phyloP scores from a whole-genome alignment of 2,329 filamentous ascomycete species.

The Pseudogymnoascus sp. region DNA sequence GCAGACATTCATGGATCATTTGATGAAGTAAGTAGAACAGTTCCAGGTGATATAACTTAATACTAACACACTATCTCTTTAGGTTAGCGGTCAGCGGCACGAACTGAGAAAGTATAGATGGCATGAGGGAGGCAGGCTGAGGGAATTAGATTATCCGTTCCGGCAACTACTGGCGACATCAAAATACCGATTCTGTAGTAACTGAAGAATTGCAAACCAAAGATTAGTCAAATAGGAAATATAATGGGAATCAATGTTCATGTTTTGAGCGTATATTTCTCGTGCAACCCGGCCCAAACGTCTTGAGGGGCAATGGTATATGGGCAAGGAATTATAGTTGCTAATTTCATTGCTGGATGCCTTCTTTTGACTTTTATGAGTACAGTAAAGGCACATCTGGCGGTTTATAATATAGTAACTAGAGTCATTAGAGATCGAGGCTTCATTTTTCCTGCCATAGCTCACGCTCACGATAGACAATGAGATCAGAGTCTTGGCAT shows the following conservation, averaged over 20 bases:
- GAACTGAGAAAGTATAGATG: slow-evolving; percentile 29
- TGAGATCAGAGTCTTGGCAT: neutral
- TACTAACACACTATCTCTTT: neutral
- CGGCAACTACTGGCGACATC: slow-evolving; percentile 6
- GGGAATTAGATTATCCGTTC: slow-evolving; percentile 8
- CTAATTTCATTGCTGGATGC: neutral
- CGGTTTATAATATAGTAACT: neutral
- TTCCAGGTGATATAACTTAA: neutral
- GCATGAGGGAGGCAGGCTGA: neutral
- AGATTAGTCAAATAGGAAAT: slow-evolving; percentile 9
- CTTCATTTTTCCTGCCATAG: neutral
- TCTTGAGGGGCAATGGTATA: neutral
- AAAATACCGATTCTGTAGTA: slow-evolving; percentile 3
- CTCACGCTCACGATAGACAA: neutral
- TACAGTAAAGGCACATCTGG: neutral
- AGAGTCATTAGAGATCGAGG: no score
- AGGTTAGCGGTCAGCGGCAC: slow-evolving; percentile 44
- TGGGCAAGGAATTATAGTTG: neutral
- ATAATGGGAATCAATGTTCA: slow-evolving; percentile 8
- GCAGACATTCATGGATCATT: slow-evolving; percentile 98
- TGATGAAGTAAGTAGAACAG: slow-evolving; percentile 77
- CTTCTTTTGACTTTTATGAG: neutral
- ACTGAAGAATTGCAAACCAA: slow-evolving; percentile 6
- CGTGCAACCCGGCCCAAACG: neutral
- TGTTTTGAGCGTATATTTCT: neutral